phyloP scores from a whole-genome alignment of 768 basidiomycete genomes.

The Lentinus brumalis region DNA sequence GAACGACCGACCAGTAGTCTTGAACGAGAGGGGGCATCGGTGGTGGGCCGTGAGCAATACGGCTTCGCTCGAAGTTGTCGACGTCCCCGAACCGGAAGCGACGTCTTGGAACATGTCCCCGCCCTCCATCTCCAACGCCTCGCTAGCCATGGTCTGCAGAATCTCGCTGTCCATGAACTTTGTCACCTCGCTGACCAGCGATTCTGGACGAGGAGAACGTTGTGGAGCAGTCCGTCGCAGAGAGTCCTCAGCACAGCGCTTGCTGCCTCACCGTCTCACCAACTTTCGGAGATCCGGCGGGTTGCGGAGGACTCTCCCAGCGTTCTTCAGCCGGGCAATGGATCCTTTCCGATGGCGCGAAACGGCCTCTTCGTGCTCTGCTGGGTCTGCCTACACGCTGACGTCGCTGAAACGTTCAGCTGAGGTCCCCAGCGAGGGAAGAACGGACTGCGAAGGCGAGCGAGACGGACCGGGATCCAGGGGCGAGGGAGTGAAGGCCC shows the following conservation, averaged over 20 bases:
- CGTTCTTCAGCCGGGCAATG: background rate
- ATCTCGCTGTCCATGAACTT: too few species aligned
- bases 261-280: background rate
- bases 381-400: background rate
- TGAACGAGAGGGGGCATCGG: too few species aligned
- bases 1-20: conserved; percentile 7
- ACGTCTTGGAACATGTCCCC: too few species aligned
- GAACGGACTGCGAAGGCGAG: background rate
- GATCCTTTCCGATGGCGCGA: background rate
- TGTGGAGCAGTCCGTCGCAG: too few species aligned
- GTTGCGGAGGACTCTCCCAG: background rate
- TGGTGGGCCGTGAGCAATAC: too few species aligned
- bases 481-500: background rate
- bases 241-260: background rate
- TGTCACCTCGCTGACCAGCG: too few species aligned
- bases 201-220: too few species aligned
- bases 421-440: background rate
- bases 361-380: background rate
- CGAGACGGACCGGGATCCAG: background rate
- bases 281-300: background rate
- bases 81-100: too few species aligned
- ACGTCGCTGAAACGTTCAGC: background rate
- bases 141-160: too few species aligned
- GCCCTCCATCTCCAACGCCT: too few species aligned
- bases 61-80: too few species aligned